These are phyloP conservation scores for Pichia californica DNA, from an alignment of 805 yeast genomes.

Conservation along the genomic window DNA sequence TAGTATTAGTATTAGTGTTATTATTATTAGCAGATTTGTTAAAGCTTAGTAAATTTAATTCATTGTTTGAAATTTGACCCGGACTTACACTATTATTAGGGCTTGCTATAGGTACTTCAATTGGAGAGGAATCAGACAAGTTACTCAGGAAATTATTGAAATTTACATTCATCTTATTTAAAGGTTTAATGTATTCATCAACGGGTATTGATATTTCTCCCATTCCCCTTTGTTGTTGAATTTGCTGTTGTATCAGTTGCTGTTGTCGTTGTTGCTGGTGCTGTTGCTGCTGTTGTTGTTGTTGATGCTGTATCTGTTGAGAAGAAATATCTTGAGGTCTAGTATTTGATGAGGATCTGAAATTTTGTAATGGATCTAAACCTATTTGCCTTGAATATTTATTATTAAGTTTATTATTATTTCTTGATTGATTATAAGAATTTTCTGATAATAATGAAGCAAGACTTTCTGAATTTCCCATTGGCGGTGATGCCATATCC, in stretches of 20 bases:
- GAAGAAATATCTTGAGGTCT: neutral
- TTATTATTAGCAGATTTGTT: neutral
- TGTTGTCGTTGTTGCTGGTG: neutral
- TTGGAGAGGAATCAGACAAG: constrained; percentile 13
- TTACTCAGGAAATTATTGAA: constrained; percentile 24
- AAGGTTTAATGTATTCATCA: constrained; percentile 32
- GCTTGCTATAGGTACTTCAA: constrained; percentile 4
- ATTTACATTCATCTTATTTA: constrained; percentile 31
- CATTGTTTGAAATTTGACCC: constrained; percentile 2
- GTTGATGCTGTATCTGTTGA: neutral
- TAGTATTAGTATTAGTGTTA: neutral
- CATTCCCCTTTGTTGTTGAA: constrained; percentile 16
- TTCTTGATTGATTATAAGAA: constrained; percentile 1
- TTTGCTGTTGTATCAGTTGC: neutral
- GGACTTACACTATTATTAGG: constrained; percentile 10
- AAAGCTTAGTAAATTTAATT: neutral
- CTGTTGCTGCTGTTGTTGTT: neutral
- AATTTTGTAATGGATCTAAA: constrained; percentile 26
- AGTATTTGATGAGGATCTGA: constrained; percentile 17
- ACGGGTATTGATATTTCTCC: constrained; percentile 30
- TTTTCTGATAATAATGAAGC: constrained; percentile 17
- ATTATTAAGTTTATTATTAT: neutral
- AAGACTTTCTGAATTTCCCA: constrained; percentile 19
- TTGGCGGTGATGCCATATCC: constrained; percentile 27
- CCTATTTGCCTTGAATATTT: constrained; percentile 25